These are phyloP conservation scores for Trametes sanguinea DNA, from an alignment of 768 basidiomycete genomes.

Conservation along the genomic window DNA sequence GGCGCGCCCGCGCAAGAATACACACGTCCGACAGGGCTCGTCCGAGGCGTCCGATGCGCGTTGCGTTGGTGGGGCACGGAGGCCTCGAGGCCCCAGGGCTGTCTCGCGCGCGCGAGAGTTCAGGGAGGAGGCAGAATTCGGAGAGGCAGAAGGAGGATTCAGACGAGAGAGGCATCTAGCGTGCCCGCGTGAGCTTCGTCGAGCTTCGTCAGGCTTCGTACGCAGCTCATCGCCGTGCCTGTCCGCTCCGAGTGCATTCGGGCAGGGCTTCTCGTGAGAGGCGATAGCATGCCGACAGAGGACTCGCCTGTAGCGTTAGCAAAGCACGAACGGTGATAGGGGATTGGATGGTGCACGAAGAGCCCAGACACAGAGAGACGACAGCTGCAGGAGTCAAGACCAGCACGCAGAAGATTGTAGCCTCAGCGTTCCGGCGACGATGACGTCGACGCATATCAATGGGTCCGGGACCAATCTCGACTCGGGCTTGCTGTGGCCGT, in stretches of 20 bases:
- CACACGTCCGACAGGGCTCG: not conserved
- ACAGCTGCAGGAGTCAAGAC: no score
- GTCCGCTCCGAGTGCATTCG: no score
- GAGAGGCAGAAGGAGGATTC: no score
- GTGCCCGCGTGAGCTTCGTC: not conserved
- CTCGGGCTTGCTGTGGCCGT: not conserved
- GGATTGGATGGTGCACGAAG: not conserved
- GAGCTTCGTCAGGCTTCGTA: slow-evolving; percentile 2
- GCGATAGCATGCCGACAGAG: no score
- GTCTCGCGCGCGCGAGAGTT: no score
- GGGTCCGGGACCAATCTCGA: not conserved
- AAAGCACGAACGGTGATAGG: no score
- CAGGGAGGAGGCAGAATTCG: no score
- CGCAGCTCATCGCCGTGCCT: slow-evolving; percentile 6
- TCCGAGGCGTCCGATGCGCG: no score
- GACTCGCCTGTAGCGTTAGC: no score
- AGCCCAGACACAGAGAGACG: not conserved
- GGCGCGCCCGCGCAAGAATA: slow-evolving; percentile 3
- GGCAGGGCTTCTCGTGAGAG: no score
- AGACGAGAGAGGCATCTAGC: not conserved
- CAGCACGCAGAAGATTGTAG: not conserved
- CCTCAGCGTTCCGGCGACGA: not conserved
- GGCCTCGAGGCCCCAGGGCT: no score
- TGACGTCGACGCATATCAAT: not conserved
- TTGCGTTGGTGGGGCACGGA: no score